Base-by-base conservation (phyloP, 2,329 filamentous ascomycete species). In the Escovopsis sp. region DNA sequence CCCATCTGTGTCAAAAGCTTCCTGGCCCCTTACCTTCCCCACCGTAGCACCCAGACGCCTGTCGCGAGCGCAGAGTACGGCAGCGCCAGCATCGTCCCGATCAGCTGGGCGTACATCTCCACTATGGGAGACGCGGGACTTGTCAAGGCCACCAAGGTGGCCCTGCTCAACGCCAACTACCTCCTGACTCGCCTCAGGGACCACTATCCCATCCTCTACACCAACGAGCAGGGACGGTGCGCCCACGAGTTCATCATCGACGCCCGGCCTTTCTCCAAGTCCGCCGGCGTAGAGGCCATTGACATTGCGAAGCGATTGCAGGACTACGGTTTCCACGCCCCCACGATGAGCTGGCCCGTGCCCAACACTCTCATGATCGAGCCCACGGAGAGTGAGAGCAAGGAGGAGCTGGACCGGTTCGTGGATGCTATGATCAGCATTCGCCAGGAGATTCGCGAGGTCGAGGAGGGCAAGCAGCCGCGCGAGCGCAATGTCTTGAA, bases 191-290 rank as follows among this genome's bases (percentile, higher is more conserved):
- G 82, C 37, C 78, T 96, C 35, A 79, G 80, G 57, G 76, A 78
- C 5, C 76, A 94, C 64, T 96, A 90, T 61, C 69, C 74, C 1
- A 88, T 96, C 45, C 67, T 94, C n/a, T 94, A 94, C 65, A 93
- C 85, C 46, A 96, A 96, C 57, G 69, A 72, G 36, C 72, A 86
- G 42, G 81, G 79, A 16, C 82, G 87, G 37, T 96, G 88, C 55
- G 88, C 88, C 0, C 88, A 96, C 66, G 88, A 96, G 60, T 96
- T 96, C 62, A 96, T 96, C 56, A 73, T 96, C 25, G 88, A 96
- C 48, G 72, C 78, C 5, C 81, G 88, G 16, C 72, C 75, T 17
- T 94, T 94, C 68, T 82, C 84, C 53, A 79, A 87, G 36, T 74
- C 76, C 1, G 75, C 80, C 6, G 85, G 84, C 18, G 65, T 96